Evolutionary conservation across 2,329 filamentous ascomycete genomes (phyloP).

Genomic region (Bisporella sp.): DNA sequence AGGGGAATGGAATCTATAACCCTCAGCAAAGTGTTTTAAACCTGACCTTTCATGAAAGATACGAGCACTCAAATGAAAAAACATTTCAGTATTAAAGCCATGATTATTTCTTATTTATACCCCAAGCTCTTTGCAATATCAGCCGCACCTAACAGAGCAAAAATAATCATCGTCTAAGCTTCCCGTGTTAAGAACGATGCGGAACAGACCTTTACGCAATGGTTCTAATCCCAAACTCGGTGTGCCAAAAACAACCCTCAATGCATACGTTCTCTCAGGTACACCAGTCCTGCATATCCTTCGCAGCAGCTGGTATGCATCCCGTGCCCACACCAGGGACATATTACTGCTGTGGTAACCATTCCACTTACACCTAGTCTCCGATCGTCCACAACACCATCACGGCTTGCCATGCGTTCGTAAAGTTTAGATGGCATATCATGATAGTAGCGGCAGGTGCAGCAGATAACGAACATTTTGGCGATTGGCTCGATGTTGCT

Average conservation of each 20-base stretch:
- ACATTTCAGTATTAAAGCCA: background rate
- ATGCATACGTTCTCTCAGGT: constrained; percentile 57
- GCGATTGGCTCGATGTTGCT: constrained; percentile 31
- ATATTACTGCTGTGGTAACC: constrained; percentile 56
- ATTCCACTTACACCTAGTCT: constrained; percentile 46
- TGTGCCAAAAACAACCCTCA: constrained; percentile 1
- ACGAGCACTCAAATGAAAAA: background rate
- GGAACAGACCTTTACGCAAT: background rate
- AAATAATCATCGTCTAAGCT: too few relatives aligned
- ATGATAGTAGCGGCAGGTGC: constrained; percentile 56
- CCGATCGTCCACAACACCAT: constrained; percentile 45
- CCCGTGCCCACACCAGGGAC: constrained; percentile 65
- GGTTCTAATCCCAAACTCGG: background rate
- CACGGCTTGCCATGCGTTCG: constrained; percentile 55
- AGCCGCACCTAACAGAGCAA: too few relatives aligned
- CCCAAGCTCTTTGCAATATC: background rate
- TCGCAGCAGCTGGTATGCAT: constrained; percentile 65
- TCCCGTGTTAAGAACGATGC: too few relatives aligned
- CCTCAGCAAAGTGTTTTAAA: too few relatives aligned
- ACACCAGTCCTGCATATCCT: constrained; percentile 60
- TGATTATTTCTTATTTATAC: background rate
- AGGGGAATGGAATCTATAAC: too few relatives aligned
- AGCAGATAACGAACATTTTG: constrained; percentile 61
- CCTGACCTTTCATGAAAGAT: too few relatives aligned
- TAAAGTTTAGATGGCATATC: constrained; percentile 60